phyloP scores from a whole-genome alignment of 306 rosid genomes.

The Medicago ruthenica region DNA sequence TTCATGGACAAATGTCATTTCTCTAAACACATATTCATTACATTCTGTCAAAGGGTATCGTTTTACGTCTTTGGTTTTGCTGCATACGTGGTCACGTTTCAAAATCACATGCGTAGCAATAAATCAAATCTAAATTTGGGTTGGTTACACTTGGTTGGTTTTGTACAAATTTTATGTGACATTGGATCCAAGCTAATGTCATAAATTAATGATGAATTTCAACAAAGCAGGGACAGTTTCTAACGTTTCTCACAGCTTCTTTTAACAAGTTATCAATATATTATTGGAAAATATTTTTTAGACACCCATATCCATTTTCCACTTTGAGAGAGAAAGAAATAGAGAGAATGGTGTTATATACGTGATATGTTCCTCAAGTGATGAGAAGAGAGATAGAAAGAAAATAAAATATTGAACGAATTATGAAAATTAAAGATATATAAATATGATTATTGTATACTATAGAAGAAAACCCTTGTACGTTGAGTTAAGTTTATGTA shows the following conservation, averaged over 20 bases:
- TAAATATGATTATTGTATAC: too few relatives aligned
- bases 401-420: too few relatives aligned
- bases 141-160: conserved; percentile 14
- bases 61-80: conserved; percentile 39
- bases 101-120: conserved; percentile 47
- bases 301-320: too few relatives aligned
- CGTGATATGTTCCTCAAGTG: too few relatives aligned
- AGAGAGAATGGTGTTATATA: too few relatives aligned
- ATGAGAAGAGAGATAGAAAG: too few relatives aligned
- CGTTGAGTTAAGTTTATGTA: too few relatives aligned
- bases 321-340: too few relatives aligned
- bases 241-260: conserved; percentile 24
- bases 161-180: conserved; percentile 22
- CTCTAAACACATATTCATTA: conserved; percentile 12
- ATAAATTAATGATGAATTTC: conserved; percentile 6
- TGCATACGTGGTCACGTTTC: conserved; percentile 44
- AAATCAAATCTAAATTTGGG: conserved; percentile 26
- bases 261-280: neutral
- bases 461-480: too few relatives aligned
- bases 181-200: conserved; percentile 47
- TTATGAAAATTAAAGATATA: too few relatives aligned
- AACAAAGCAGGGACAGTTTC: conserved; percentile 29
- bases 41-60: conserved; percentile 19
- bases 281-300: neutral
- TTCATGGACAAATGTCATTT: too few relatives aligned